Percentiles rank a stretch among this genome's conserved stretches.
Evolutionary conservation across 2,329 filamentous ascomycete genomes (phyloP).

Genomic region (Alternaria arborescens): DNA sequence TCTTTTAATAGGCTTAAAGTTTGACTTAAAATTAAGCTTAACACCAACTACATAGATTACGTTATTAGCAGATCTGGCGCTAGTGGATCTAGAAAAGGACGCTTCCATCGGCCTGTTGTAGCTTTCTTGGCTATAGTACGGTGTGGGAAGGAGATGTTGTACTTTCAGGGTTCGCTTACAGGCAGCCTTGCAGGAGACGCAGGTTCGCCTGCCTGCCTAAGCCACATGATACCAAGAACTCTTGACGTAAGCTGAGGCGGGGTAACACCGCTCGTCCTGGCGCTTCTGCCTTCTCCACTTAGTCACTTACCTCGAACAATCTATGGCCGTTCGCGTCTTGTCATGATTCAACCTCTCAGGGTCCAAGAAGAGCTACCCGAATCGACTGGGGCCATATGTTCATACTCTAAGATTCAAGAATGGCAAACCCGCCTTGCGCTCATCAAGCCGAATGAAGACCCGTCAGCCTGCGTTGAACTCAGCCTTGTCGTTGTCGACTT

Average conservation of each 20-base stretch:
- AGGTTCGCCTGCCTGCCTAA: not conserved
- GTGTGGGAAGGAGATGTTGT: not conserved
- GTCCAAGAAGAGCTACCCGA: not conserved
- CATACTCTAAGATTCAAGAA: not conserved
- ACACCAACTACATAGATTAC: too few relatives aligned
- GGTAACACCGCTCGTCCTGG: not conserved
- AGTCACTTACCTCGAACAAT: too few relatives aligned
- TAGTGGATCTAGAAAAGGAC: too few relatives aligned
- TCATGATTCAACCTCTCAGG: not conserved
- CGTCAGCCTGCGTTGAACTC: not conserved
- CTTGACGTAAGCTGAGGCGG: not conserved
- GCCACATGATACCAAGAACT: not conserved
- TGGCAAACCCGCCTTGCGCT: not conserved
- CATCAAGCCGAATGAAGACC: not conserved
- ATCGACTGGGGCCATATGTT: not conserved
- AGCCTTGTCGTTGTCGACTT: not conserved
- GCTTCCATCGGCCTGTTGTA: too few relatives aligned
- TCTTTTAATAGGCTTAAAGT: too few relatives aligned
- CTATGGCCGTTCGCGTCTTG: accelerated
- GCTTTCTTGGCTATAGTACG: too few relatives aligned
- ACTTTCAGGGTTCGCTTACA: not conserved
- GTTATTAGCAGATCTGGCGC: too few relatives aligned
- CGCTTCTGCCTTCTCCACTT: not conserved
- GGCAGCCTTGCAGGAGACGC: not conserved
- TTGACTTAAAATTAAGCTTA: too few relatives aligned